Evolutionary conservation across 2,329 filamentous ascomycete species (phyloP).

Genomic region (Trichoderma sp.): DNA sequence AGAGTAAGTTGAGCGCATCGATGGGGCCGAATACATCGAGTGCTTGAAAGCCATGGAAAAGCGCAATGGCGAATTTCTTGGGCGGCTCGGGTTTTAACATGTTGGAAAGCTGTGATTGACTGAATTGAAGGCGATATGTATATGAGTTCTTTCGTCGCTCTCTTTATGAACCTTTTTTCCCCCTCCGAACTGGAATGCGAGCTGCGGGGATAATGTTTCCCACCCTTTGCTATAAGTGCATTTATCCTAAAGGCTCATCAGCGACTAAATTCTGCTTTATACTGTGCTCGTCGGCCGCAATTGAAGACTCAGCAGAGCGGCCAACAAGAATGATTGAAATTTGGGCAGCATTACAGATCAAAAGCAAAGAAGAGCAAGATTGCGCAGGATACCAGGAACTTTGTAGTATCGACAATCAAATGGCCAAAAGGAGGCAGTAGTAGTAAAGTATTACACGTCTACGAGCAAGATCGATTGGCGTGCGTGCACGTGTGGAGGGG

Average conservation of each 20-base stretch:
- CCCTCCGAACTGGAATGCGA: background rate
- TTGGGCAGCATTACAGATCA: background rate
- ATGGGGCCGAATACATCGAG: slow-evolving; percentile 49
- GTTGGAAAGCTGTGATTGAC: background rate
- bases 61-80: slow-evolving; percentile 40
- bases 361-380: background rate
- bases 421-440: background rate
- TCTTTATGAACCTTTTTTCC: background rate
- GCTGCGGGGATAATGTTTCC: background rate
- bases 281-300: background rate
- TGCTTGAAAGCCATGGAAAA: slow-evolving; percentile 44
- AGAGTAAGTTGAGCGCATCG: slow-evolving; percentile 41
- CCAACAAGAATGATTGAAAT: background rate
- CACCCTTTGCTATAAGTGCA: background rate
- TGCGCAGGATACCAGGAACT: background rate
- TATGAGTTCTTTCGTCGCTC: no score
- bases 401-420: background rate
- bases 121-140: background rate
- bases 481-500: background rate
- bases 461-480: background rate
- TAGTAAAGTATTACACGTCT: background rate
- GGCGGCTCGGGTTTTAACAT: background rate
- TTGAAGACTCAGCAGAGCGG: background rate
- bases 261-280: background rate
- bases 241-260: background rate